phyloP scores from a whole-genome alignment of 768 basidiomycete genomes.

The Vararia minispora region DNA sequence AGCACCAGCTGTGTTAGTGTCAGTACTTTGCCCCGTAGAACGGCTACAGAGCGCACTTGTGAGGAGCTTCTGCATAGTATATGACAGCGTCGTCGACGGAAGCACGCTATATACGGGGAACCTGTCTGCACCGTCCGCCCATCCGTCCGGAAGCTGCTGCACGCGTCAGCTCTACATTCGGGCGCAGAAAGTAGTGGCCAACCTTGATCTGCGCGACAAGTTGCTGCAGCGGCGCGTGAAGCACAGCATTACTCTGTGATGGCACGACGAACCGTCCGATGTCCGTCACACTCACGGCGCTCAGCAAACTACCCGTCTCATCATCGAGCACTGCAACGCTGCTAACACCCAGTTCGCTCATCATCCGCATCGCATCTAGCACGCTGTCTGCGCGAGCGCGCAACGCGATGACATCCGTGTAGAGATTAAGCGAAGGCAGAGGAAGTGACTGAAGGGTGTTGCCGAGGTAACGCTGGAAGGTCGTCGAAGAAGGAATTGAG shows the following conservation, averaged over 20 bases:
- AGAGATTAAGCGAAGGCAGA: slow-evolving; percentile 56
- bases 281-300: slow-evolving; percentile 77
- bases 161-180: not conserved
- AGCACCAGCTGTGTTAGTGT: slow-evolving; percentile 58
- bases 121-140: slow-evolving; percentile 66
- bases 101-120: slow-evolving; percentile 81
- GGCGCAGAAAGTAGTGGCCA: not conserved
- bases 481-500: slow-evolving; percentile 10
- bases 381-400: slow-evolving; percentile 51
- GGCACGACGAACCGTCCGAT: slow-evolving; percentile 76
- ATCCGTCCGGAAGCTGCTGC: slow-evolving; percentile 40
- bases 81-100: slow-evolving; percentile 49
- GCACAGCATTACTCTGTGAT: slow-evolving; percentile 67
- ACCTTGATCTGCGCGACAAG: slow-evolving; percentile 70
- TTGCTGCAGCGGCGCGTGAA: slow-evolving; percentile 55
- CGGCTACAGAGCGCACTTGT: slow-evolving; percentile 57
- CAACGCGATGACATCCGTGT: slow-evolving; percentile 51
- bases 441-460: slow-evolving; percentile 45
- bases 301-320: slow-evolving; percentile 47
- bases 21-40: too few species aligned
- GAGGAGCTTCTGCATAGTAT: slow-evolving; percentile 70
- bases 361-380: slow-evolving; percentile 72
- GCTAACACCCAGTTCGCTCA: slow-evolving; percentile 81
- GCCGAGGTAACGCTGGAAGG: slow-evolving; percentile 35
- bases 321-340: slow-evolving; percentile 71